Conservation (phyloP, 2,329 filamentous ascomycete genomes). For the Aspergillus ochraceoroseus region DNA sequence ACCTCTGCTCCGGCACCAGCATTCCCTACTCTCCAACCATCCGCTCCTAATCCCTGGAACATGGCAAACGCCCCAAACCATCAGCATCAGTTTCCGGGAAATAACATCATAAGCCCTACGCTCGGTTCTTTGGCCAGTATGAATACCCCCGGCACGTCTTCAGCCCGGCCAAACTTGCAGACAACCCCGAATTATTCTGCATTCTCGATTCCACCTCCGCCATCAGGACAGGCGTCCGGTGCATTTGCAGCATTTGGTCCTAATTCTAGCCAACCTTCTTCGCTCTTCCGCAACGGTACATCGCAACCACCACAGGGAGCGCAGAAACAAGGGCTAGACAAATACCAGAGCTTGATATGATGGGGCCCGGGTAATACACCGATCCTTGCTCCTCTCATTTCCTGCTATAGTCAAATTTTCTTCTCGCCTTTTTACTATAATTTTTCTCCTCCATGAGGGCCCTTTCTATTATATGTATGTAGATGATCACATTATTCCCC, state of each 20-base stretch:
- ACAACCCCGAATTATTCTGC: slow-evolving; percentile 32
- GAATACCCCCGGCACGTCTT: slow-evolving; percentile 19
- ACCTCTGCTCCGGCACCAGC: slow-evolving; percentile 26
- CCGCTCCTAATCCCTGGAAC: slow-evolving; percentile 25
- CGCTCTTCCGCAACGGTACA: slow-evolving; percentile 25
- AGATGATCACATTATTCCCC: slow-evolving; percentile 14
- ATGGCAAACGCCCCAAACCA: slow-evolving; percentile 13
- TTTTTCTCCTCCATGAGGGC: background rate
- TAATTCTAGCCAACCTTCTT: slow-evolving; percentile 17
- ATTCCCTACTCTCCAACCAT: slow-evolving; percentile 31
- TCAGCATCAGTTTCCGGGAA: slow-evolving; percentile 17
- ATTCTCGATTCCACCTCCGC: slow-evolving; percentile 43
- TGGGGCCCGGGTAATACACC: background rate
- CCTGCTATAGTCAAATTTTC: slow-evolving; percentile 8
- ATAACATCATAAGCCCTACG: slow-evolving; percentile 17
- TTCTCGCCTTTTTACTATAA: slow-evolving; percentile 3
- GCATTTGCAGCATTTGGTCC: slow-evolving; percentile 17
- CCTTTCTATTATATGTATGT: slow-evolving; percentile 6
- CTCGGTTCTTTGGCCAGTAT: slow-evolving; percentile 28
- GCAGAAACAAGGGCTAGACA: slow-evolving; percentile 48
- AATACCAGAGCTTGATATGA: slow-evolving; percentile 54
- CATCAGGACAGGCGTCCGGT: slow-evolving; percentile 23
- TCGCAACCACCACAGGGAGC: slow-evolving; percentile 22
- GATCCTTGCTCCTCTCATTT: slow-evolving; percentile 7
- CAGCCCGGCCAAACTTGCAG: slow-evolving; percentile 18